A percentile compares a stretch with the other conserved stretches of the same genome.
These are phyloP conservation scores for Termitomyces sp. DNA, from an alignment of 768 basidiomycete genomes.

Conservation along the genomic window DNA sequence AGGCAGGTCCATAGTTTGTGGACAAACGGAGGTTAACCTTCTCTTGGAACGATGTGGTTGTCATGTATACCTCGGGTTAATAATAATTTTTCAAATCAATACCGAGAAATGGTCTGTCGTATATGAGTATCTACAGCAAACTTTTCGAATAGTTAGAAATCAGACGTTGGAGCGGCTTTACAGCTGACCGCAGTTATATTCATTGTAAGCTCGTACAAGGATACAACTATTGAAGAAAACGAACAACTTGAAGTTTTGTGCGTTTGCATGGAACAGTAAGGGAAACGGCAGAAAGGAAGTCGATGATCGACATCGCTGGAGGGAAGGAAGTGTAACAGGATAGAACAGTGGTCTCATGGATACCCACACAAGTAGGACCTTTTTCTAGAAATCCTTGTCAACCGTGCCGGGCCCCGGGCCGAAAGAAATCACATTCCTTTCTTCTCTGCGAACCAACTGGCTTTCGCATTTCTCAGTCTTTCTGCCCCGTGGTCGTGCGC, in stretches of 20 bases:
- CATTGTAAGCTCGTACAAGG: neutral
- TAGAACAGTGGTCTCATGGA: neutral
- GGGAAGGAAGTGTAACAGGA: neutral
- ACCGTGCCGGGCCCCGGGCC: neutral
- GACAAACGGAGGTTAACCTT: neutral
- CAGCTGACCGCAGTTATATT: neutral
- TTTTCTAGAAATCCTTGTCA: neutral
- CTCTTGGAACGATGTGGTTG: neutral
- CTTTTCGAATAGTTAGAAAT: neutral
- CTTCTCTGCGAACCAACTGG: neutral
- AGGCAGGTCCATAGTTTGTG: neutral
- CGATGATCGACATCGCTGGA: neutral
- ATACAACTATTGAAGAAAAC: neutral
- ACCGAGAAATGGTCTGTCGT: neutral
- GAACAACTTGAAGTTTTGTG: neutral
- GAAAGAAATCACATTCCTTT: neutral
- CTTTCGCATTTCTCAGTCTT: neutral
- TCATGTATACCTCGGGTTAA: neutral
- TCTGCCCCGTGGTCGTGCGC: neutral
- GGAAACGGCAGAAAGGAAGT: neutral
- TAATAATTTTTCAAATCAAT: neutral
- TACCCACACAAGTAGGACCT: neutral
- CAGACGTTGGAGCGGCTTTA: neutral
- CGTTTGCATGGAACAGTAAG: neutral
- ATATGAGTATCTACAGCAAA: too few species aligned